Conservation (phyloP, 2,329 filamentous ascomycete species). For the Thelonectria discophora region DNA sequence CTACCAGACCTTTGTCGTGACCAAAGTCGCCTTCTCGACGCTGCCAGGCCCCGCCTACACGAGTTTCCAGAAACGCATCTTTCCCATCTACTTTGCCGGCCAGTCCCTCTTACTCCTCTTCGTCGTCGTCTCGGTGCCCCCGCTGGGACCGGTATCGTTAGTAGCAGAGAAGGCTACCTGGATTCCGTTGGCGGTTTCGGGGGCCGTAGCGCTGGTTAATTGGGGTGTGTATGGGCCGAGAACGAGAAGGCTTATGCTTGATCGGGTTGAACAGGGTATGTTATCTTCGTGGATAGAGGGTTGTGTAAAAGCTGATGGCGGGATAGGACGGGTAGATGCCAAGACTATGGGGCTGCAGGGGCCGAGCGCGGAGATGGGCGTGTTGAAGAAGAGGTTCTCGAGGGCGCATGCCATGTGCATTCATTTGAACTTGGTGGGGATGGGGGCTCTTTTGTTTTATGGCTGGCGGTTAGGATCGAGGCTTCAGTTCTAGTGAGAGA, state of each 20-base stretch:
- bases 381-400: conserved; percentile 45
- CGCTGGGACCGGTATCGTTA: conserved; percentile 44
- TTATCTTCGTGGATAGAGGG: not conserved
- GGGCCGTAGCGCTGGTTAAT: conserved; percentile 46
- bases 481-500: conserved; percentile 21
- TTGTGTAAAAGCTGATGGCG: not conserved
- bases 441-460: conserved; percentile 45
- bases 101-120: conserved; percentile 49
- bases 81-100: conserved; percentile 52
- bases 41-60: conserved; percentile 50
- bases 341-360: conserved; percentile 21
- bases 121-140: conserved; percentile 47
- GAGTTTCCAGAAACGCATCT: conserved; percentile 52
- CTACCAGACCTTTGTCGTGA: conserved; percentile 51
- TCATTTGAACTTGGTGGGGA: conserved; percentile 51
- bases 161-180: conserved; percentile 43
- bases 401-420: conserved; percentile 54
- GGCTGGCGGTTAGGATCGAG: conserved; percentile 41
- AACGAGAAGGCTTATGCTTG: conserved; percentile 43
- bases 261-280: conserved; percentile 39
- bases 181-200: conserved; percentile 48
- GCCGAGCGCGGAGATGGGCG: conserved; percentile 26
- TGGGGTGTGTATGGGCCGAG: conserved; percentile 49
- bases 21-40: conserved; percentile 47
- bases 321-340: conserved; percentile 25